Evolutionary conservation across 2,329 filamentous ascomycete genomes (phyloP), one percentile per base, ranked within the genome.

Genomic region (Rachicladosporium sp.): DNA sequence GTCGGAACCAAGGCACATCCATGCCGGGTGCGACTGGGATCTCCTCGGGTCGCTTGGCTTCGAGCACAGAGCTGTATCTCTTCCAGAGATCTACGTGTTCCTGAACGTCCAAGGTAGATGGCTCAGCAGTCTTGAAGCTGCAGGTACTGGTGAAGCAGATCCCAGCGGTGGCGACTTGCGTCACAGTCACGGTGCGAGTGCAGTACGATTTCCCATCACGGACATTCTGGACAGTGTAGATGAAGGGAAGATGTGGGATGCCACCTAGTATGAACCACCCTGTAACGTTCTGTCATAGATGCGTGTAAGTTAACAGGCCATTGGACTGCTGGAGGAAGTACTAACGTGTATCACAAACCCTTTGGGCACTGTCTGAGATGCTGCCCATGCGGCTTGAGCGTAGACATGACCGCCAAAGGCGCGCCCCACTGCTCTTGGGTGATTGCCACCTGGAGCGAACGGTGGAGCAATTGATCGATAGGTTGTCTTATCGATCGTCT

Each of bases 321-420:
- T 36, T 29, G 11, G 6, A 19, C 10, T 10, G 35, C 10, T 41
- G 9, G 30, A 29, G 19, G 23, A n/a, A 29, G n/a, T 3, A 46
- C 46, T 30, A 57, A 73, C 69, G 56, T 74, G 69, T 13, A 75
- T 57, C 21, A 73, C 50, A 36, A 71, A 67, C 2, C 68, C 71
- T 21, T 61, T 55, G 4, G 49, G 51, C 9, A 74, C 67, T 2
- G 71, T 75, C 44, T 73, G 67, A 6, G 67, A 66, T 6, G 72
- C 71, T 10, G 71, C 71, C 60, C 69, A 75, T 10, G 68, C 70
- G 27, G 71, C 66, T 53, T 75, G 72, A n/a, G 68, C 67, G 46
- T 68, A 74, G 4, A 74, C 70, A 56, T 76, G 70, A 1, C 71
- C 71, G 9, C 71, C 71, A 52, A 72, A 74, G 0, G 70, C 65